Percentiles rank a stretch among this genome's conserved stretches.
phyloP scores from a whole-genome alignment of 345 rosid genomes.

The Sisymbrium irio region DNA sequence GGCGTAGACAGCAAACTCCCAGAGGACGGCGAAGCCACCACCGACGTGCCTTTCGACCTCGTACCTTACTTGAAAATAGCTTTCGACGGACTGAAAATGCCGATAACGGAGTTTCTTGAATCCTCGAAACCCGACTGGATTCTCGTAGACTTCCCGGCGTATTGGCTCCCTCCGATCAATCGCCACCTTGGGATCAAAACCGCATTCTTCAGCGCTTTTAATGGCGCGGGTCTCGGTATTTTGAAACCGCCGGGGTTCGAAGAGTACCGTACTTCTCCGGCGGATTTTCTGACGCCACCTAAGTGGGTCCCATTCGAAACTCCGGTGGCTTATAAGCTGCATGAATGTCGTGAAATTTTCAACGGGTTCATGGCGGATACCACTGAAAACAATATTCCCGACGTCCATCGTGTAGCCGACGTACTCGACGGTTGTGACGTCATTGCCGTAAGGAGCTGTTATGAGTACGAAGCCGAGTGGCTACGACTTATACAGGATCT shows the following conservation, averaged over 20 bases:
- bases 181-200: constrained; percentile 3
- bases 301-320: constrained; percentile 46
- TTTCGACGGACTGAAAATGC: constrained; percentile 31
- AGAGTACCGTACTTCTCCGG: constrained; percentile 24
- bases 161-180: constrained; percentile 43
- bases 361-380: constrained; percentile 7
- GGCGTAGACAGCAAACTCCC: constrained; percentile 32
- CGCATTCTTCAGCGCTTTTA: constrained; percentile 2
- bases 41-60: constrained; percentile 31
- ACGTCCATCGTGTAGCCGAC: constrained; percentile 12
- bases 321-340: constrained; percentile 18
- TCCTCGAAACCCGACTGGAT: constrained; percentile 41
- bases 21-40: constrained; percentile 36
- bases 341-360: constrained; percentile 30
- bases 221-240: not conserved
- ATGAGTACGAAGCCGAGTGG: constrained; percentile 54
- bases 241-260: constrained; percentile 12
- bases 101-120: constrained; percentile 32
- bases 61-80: constrained; percentile 42
- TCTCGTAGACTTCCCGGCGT: constrained; percentile 38
- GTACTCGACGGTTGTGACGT: constrained; percentile 33
- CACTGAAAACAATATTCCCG: constrained; percentile 28
- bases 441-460: constrained; percentile 43
- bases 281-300: constrained; percentile 30
- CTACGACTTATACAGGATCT: constrained; percentile 33